Conservation (phyloP, 495 filamentous ascomycete species). For the Penicillium riverlandense region DNA sequence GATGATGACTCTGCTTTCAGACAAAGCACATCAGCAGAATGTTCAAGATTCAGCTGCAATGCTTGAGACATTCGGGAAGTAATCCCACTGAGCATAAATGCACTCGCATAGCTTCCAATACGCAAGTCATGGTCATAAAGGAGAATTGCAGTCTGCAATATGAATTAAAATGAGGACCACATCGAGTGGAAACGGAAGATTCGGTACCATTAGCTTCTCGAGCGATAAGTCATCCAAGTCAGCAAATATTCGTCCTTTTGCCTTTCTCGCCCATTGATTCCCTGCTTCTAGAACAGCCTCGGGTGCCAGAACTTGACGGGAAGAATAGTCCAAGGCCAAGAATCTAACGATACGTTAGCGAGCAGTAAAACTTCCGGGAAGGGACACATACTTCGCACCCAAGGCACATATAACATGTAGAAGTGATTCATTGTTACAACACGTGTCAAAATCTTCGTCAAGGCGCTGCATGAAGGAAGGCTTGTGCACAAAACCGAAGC, state of each 20-base stretch:
- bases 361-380: neutral
- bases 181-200: no score
- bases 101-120: slow-evolving; percentile 16
- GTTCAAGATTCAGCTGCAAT: slow-evolving; percentile 17
- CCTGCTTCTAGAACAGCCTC: slow-evolving; percentile 11
- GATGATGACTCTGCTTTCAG: slow-evolving; percentile 1
- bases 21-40: slow-evolving; percentile 17
- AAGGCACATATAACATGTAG: slow-evolving; percentile 18
- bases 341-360: slow-evolving; percentile 1
- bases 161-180: no score
- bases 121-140: slow-evolving; percentile 18
- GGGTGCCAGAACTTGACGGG: neutral
- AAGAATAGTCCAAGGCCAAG: slow-evolving; percentile 3
- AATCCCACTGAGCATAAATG: slow-evolving; percentile 16
- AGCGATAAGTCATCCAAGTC: slow-evolving; percentile 16
- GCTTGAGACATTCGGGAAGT: slow-evolving; percentile 20
- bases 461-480: slow-evolving; percentile 18
- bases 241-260: slow-evolving; percentile 13
- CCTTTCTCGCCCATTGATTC: slow-evolving; percentile 17
- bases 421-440: slow-evolving; percentile 11
- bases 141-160: slow-evolving; percentile 12
- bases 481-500: slow-evolving; percentile 22
- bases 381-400: slow-evolving; percentile 15
- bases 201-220: slow-evolving; percentile 14
- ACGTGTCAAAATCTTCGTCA: slow-evolving; percentile 8